Evolutionary conservation across 2,329 filamentous ascomycete species (phyloP).

Genomic region (Myotisia sp.): DNA sequence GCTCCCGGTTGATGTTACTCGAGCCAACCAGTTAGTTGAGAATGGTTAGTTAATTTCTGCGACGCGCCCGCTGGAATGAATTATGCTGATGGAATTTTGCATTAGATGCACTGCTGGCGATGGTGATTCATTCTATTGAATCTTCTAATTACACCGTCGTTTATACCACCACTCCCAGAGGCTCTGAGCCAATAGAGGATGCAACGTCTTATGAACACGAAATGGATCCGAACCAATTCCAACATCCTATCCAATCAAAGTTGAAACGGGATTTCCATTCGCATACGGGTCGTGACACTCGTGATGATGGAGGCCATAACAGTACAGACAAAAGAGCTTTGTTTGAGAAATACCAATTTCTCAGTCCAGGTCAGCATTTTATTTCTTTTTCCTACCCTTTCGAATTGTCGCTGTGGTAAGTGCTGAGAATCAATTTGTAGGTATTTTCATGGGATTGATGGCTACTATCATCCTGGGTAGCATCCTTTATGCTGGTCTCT

Average conservation of each 20-base stretch:
- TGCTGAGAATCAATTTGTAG: no score
- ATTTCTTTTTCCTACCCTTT: constrained; percentile 1
- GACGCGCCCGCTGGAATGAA: neutral
- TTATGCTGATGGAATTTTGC: constrained; percentile 9
- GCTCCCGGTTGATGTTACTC: constrained; percentile 23
- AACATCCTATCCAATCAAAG: constrained; percentile 52
- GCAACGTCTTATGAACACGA: constrained; percentile 41
- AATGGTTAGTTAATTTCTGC: constrained; percentile 25
- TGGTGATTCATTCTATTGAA: constrained; percentile 35
- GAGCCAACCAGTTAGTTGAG: constrained; percentile 27
- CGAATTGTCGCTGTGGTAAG: no score
- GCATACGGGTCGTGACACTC: constrained; percentile 27
- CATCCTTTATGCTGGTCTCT: constrained; percentile 66
- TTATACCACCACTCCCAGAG: constrained; percentile 51
- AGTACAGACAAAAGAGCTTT: constrained; percentile 21
- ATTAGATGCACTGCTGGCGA: constrained; percentile 35
- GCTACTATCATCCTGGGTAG: constrained; percentile 55
- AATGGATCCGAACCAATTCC: constrained; percentile 40
- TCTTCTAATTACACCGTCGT: constrained; percentile 55
- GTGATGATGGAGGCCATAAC: constrained; percentile 14
- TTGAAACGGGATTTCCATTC: constrained; percentile 50
- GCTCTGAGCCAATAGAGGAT: constrained; percentile 15
- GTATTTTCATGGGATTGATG: constrained; percentile 75
- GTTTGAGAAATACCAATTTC: constrained; percentile 90
- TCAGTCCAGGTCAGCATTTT: constrained; percentile 58